A percentile compares a stretch with the other conserved stretches of the same genome.
phyloP scores from a whole-genome alignment of 352 stramenopile genomes.

The Pythium phragmitis region DNA sequence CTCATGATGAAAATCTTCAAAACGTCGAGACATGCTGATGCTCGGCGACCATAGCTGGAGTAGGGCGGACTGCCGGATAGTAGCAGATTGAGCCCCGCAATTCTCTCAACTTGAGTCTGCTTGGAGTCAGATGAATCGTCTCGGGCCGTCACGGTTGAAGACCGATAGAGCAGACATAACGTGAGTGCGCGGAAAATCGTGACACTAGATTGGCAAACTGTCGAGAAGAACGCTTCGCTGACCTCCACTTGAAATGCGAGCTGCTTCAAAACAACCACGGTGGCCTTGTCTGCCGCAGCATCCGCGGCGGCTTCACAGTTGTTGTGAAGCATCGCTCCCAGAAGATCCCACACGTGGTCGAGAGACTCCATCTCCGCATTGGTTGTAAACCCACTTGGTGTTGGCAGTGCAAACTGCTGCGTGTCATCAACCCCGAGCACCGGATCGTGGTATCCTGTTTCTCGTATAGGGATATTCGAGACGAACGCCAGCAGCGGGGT shows the following conservation, averaged over 20 bases:
- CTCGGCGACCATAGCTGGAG: conserved; percentile 14
- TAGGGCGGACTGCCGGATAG: conserved; percentile 13
- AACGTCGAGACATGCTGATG: conserved; percentile 44
- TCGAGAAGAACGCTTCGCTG: conserved; percentile 49
- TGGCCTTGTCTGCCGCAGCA: conserved; percentile 22
- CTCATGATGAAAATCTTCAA: conserved; percentile 37
- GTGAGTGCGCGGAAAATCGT: conserved; percentile 46
- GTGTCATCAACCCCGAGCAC: conserved; percentile 14
- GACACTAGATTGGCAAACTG: conserved; percentile 52
- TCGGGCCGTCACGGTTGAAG: neutral
- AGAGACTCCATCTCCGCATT: conserved; percentile 26
- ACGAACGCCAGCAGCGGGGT: conserved; percentile 65
- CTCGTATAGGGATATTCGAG: conserved; percentile 51
- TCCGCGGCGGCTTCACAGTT: conserved; percentile 39
- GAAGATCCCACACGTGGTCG: conserved; percentile 65
- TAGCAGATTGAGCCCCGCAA: conserved; percentile 10
- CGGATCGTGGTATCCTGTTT: conserved; percentile 57
- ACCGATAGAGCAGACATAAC: conserved; percentile 26
- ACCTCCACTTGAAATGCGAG: conserved; percentile 48
- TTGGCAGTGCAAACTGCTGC: conserved; percentile 37
- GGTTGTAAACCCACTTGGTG: conserved; percentile 19
- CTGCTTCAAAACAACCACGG: conserved; percentile 40
- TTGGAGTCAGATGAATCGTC: neutral
- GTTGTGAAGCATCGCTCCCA: conserved; percentile 49
- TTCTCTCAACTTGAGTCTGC: conserved; percentile 1